Percentiles rank a stretch among this genome's conserved stretches.
Conservation (phyloP, 768 basidiomycete genomes). For the Tulasnella calospora region DNA sequence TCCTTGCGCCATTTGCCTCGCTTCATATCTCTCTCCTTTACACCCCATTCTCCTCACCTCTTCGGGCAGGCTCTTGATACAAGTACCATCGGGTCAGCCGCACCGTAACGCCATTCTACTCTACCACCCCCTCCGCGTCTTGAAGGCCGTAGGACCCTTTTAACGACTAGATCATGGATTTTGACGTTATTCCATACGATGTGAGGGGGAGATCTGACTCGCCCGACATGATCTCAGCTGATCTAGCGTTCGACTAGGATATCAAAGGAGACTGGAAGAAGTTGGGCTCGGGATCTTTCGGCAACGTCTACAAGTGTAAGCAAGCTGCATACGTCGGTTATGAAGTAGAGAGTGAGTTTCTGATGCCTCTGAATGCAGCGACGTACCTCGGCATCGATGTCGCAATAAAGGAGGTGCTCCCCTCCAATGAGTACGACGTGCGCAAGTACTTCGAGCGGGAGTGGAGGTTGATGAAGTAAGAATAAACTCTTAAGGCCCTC, state of each 20-base stretch:
- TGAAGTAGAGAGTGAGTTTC: not conserved
- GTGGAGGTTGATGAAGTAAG: constrained; percentile 89
- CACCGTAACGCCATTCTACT: not conserved
- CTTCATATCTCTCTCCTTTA: not conserved
- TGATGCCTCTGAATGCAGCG: constrained; percentile 43
- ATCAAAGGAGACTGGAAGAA: constrained; percentile 86
- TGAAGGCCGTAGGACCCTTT: not conserved
- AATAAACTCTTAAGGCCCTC: not conserved
- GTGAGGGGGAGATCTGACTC: constrained; percentile 39
- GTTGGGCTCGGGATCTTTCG: constrained; percentile 87
- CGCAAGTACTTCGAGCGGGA: constrained; percentile 98
- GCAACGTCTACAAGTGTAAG: constrained; percentile 81
- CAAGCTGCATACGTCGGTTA: not conserved
- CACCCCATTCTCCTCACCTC: constrained; percentile 12
- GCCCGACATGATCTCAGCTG: constrained; percentile 10
- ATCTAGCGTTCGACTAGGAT: constrained; percentile 44
- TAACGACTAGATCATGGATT: constrained; percentile 35
- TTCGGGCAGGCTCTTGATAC: not conserved
- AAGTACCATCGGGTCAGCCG: not conserved
- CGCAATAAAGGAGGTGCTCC: constrained; percentile 93
- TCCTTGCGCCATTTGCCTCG: not conserved
- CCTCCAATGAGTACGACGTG: constrained; percentile 87
- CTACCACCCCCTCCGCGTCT: constrained; percentile 1
- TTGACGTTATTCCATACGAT: constrained; percentile 84
- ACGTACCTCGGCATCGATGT: constrained; percentile 93